A percentile compares a stretch with the other conserved stretches of the same genome.
These are phyloP conservation scores for Evernia prunastri DNA, from an alignment of 495 filamentous ascomycete genomes.

Conservation along the genomic window DNA sequence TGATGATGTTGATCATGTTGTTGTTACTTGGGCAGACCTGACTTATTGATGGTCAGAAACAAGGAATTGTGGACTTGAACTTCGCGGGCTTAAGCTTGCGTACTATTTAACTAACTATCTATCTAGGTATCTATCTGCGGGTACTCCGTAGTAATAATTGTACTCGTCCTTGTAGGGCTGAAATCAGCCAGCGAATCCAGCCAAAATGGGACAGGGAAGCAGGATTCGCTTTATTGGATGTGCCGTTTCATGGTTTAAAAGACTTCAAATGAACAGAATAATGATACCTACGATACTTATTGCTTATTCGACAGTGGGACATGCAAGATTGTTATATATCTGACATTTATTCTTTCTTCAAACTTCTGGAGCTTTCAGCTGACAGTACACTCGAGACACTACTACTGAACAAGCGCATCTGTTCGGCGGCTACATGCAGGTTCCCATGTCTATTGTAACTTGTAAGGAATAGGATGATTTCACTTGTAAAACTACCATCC, in stretches of 20 bases:
- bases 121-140: too few relatives aligned
- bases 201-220: not conserved
- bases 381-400: too few relatives aligned
- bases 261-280: too few relatives aligned
- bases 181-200: not conserved
- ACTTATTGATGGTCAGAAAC: not conserved
- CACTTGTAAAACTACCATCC: not conserved
- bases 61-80: not conserved
- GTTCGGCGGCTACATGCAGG: conserved; percentile 16
- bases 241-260: too few relatives aligned
- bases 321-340: too few relatives aligned
- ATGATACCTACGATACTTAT: too few relatives aligned
- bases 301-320: conserved; percentile 1
- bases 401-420: not conserved
- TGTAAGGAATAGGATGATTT: not conserved
- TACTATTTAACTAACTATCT: too few relatives aligned
- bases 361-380: too few relatives aligned
- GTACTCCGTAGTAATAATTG: too few relatives aligned
- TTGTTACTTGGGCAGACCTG: not conserved
- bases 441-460: too few relatives aligned
- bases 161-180: too few relatives aligned
- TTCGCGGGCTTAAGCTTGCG: not conserved
- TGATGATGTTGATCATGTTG: not conserved
- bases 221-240: not conserved
- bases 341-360: too few relatives aligned